These are phyloP conservation scores for Mortierella sp. DNA, from an alignment of 371 early-diverging fungal genomes.

Conservation along the genomic window DNA sequence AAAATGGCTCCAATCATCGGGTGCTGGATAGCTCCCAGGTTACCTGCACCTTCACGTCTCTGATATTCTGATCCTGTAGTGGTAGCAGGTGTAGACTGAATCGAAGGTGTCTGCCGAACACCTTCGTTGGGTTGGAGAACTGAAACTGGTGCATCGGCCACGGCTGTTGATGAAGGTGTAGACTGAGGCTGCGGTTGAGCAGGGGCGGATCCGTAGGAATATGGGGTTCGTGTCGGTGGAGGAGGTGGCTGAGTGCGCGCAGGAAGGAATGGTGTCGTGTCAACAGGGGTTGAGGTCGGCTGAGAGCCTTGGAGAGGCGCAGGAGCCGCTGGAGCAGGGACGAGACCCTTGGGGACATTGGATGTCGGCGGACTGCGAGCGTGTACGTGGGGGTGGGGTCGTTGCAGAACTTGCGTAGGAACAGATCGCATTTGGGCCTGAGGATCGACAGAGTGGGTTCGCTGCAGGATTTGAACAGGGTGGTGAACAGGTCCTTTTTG, in stretches of 20 bases:
- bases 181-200: constrained; percentile 15
- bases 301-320: not conserved
- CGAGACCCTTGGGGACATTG: not conserved
- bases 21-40: not conserved
- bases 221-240: constrained; percentile 46
- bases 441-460: constrained; percentile 27
- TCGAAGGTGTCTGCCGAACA: not conserved
- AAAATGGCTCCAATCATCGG: not conserved
- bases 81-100: not conserved
- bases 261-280: constrained; percentile 26
- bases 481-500: constrained; percentile 17
- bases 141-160: not conserved
- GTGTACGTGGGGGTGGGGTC: constrained; percentile 21
- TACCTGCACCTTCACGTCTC: not conserved
- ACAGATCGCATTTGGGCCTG: constrained; percentile 44
- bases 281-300: not conserved
- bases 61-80: not conserved
- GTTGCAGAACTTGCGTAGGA: constrained; percentile 53
- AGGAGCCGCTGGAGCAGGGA: not conserved
- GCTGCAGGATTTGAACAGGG: constrained; percentile 48
- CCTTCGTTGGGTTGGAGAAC: not conserved
- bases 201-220: constrained; percentile 35
- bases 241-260: constrained; percentile 25
- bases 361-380: not conserved
- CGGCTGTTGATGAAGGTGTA: not conserved